phyloP scores from a whole-genome alignment of 2,329 filamentous ascomycete genomes.

The Aspergillus oerlinghausenensis region DNA sequence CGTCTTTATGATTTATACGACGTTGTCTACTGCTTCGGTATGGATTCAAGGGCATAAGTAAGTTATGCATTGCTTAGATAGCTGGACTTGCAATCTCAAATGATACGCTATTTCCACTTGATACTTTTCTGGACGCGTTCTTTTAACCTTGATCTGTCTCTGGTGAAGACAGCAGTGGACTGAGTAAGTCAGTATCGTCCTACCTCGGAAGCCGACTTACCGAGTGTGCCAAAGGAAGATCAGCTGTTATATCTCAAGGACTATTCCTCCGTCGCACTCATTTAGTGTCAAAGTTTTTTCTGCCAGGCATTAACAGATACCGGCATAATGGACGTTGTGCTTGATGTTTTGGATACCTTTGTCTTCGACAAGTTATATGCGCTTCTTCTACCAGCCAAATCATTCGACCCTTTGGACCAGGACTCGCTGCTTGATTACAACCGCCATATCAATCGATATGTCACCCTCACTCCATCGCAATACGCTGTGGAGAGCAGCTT shows the following conservation, averaged over 20 bases:
- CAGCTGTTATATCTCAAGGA: no score
- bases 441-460: constrained; percentile 6
- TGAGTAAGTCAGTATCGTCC: no score
- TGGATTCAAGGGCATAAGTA: constrained; percentile 13
- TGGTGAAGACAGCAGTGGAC: no score
- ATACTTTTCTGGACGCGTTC: no score
- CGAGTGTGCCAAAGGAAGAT: no score
- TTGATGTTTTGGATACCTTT: constrained; percentile 18
- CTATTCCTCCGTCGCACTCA: no score
- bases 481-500: constrained; percentile 2
- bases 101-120: neutral
- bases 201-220: no score
- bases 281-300: neutral
- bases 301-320: neutral
- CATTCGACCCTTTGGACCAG: neutral
- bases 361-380: constrained; percentile 19
- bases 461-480: constrained; percentile 3
- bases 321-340: constrained; percentile 15
- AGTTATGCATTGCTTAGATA: neutral
- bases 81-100: neutral
- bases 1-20: constrained; percentile 68
- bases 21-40: constrained; percentile 52
- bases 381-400: constrained; percentile 6
- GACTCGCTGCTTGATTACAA: neutral
- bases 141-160: no score